Evolutionary conservation across 805 yeast genomes (phyloP).

Genomic region (Ogataea populi-albae): DNA sequence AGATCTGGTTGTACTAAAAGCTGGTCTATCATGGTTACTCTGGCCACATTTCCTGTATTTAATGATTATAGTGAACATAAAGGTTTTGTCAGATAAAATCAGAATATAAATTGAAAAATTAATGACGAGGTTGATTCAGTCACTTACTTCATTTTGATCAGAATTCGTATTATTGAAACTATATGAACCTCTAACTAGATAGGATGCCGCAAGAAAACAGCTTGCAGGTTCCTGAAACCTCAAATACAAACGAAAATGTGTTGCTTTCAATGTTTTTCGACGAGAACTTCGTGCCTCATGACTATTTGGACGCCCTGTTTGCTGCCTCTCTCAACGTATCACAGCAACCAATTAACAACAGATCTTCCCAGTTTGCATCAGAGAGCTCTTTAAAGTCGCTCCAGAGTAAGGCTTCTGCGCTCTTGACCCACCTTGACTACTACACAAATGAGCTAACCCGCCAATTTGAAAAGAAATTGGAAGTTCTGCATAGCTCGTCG

Average conservation of each 20-base stretch:
- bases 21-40: conserved; percentile 8
- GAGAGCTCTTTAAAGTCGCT: conserved; percentile 36
- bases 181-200: too few relatives aligned
- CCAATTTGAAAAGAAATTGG: conserved; percentile 50
- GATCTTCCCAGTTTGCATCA: conserved; percentile 32
- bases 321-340: conserved; percentile 35
- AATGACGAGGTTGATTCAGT: too few relatives aligned
- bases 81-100: too few relatives aligned
- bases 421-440: conserved; percentile 59
- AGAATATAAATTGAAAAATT: too few relatives aligned
- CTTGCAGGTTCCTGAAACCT: background rate
- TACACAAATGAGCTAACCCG: conserved; percentile 57
- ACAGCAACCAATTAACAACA: conserved; percentile 14
- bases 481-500: conserved; percentile 47
- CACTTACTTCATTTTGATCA: too few relatives aligned
- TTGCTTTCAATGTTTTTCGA: conserved; percentile 67
- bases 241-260: conserved; percentile 31
- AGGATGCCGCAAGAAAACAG: too few relatives aligned
- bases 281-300: conserved; percentile 59
- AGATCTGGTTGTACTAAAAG: conserved; percentile 20
- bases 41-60: too few relatives aligned
- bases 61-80: too few relatives aligned
- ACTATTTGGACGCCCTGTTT: conserved; percentile 62
- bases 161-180: too few relatives aligned
- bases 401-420: conserved; percentile 46